These are phyloP conservation scores for Aspergillus bertholletiae DNA, from an alignment of 495 filamentous ascomycete genomes.

Conservation along the genomic window DNA sequence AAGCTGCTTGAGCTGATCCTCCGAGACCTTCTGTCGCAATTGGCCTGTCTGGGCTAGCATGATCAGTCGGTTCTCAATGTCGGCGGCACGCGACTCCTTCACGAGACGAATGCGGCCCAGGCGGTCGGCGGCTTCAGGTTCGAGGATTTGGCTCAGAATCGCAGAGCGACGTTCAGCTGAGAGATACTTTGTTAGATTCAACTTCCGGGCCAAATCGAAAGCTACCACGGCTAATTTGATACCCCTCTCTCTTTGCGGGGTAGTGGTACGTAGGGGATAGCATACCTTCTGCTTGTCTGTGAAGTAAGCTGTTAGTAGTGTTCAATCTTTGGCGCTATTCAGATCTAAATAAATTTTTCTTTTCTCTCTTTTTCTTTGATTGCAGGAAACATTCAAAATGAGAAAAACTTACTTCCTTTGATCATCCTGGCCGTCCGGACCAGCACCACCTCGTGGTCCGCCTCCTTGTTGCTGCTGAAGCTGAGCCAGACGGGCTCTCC, in stretches of 20 bases:
- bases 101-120: slow-evolving; percentile 92
- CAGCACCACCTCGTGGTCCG: slow-evolving; percentile 44
- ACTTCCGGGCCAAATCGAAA: neutral
- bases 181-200: neutral
- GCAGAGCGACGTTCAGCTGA: slow-evolving; percentile 55
- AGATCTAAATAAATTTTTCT: too few species aligned
- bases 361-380: too few species aligned
- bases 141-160: slow-evolving; percentile 87
- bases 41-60: slow-evolving; percentile 86
- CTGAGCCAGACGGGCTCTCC: slow-evolving; percentile 85
- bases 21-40: slow-evolving; percentile 81
- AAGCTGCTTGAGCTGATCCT: slow-evolving; percentile 89
- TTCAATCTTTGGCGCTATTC: neutral
- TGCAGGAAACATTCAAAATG: too few species aligned
- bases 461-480: slow-evolving; percentile 69
- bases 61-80: slow-evolving; percentile 90
- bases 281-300: slow-evolving; percentile 67
- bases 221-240: neutral
- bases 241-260: neutral
- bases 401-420: slow-evolving; percentile 52
- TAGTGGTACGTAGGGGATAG: neutral
- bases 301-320: slow-evolving; percentile 1
- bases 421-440: slow-evolving; percentile 55
- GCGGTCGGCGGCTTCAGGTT: slow-evolving; percentile 89
- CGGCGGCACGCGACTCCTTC: slow-evolving; percentile 83